These are phyloP conservation scores for Fusarium miscanthi DNA, from an alignment of 2,329 filamentous ascomycete species.

Conservation along the genomic window DNA sequence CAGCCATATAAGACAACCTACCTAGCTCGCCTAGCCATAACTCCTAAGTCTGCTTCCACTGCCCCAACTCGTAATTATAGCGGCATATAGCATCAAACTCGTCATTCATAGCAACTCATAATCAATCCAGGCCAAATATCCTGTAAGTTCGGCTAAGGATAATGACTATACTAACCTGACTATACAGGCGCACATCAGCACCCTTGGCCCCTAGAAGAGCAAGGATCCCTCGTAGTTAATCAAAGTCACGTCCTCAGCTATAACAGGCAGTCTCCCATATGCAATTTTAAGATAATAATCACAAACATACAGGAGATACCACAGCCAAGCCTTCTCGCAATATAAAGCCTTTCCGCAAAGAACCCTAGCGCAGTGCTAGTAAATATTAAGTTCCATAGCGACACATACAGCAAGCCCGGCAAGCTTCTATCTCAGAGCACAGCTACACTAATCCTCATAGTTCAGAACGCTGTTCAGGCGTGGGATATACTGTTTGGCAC, in stretches of 20 bases:
- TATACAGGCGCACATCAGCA: background rate
- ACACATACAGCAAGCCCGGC: background rate
- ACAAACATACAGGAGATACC: background rate
- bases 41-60: background rate
- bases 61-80: background rate
- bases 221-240: background rate
- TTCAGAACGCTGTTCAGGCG: background rate
- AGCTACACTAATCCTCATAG: background rate
- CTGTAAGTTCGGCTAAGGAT: background rate
- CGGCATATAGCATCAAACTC: background rate
- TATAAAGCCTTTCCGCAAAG: fast-evolving
- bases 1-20: background rate
- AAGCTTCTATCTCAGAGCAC: background rate
- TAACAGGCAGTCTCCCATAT: background rate
- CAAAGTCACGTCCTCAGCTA: background rate
- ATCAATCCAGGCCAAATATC: background rate
- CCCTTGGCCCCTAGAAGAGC: background rate
- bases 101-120: background rate
- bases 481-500: background rate
- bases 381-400: background rate
- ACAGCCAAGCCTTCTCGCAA: background rate
- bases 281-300: background rate
- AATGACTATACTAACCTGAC: background rate
- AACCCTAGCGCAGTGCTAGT: background rate
- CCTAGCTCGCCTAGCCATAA: background rate